phyloP scores from a whole-genome alignment of 192 early-diverging fungal genomes.

The Coemansia sp. region DNA sequence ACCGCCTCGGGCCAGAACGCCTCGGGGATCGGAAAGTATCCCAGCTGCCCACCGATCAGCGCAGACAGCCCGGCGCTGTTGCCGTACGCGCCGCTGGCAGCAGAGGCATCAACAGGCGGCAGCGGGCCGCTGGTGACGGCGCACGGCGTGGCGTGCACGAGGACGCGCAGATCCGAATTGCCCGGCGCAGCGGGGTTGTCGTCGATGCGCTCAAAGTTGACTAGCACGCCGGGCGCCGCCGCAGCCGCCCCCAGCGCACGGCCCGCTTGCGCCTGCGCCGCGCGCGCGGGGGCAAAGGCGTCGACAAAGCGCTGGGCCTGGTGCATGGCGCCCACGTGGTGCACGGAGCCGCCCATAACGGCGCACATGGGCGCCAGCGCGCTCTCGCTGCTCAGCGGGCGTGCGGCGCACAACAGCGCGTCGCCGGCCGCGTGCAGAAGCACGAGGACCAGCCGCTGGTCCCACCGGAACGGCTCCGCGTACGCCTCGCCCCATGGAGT shows the following conservation, averaged over 20 bases:
- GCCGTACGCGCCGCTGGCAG: slow-evolving; percentile 12
- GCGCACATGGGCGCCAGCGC: slow-evolving; percentile 68
- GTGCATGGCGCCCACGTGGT: slow-evolving; percentile 56
- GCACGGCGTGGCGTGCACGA: slow-evolving; percentile 41
- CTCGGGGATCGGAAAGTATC: slow-evolving; percentile 77
- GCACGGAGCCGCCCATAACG: slow-evolving; percentile 68
- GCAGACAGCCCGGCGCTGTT: slow-evolving; percentile 46
- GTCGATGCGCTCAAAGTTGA: slow-evolving; percentile 67
- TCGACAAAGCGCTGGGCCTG: slow-evolving; percentile 71
- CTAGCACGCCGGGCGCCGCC: slow-evolving; percentile 58
- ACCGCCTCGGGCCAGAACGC: slow-evolving; percentile 67
- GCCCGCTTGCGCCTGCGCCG: background rate
- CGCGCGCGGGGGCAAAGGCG: slow-evolving; percentile 41
- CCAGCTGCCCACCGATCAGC: slow-evolving; percentile 44
- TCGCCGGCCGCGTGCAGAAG: slow-evolving; percentile 58
- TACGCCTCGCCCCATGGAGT: slow-evolving; percentile 70
- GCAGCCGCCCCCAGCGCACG: slow-evolving; percentile 29
- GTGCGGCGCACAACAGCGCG: slow-evolving; percentile 31
- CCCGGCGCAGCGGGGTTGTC: slow-evolving; percentile 45
- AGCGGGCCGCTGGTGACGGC: slow-evolving; percentile 35
- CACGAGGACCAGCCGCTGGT: slow-evolving; percentile 73
- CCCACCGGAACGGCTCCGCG: slow-evolving; percentile 84
- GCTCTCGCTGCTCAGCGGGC: slow-evolving; percentile 52
- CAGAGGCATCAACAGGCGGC: too few relatives aligned
- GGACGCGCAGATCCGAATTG: slow-evolving; percentile 42